A percentile compares a stretch with the other conserved stretches of the same genome.
Conservation (phyloP, 2,329 filamentous ascomycete genomes). For the Colletotrichum sp. region DNA sequence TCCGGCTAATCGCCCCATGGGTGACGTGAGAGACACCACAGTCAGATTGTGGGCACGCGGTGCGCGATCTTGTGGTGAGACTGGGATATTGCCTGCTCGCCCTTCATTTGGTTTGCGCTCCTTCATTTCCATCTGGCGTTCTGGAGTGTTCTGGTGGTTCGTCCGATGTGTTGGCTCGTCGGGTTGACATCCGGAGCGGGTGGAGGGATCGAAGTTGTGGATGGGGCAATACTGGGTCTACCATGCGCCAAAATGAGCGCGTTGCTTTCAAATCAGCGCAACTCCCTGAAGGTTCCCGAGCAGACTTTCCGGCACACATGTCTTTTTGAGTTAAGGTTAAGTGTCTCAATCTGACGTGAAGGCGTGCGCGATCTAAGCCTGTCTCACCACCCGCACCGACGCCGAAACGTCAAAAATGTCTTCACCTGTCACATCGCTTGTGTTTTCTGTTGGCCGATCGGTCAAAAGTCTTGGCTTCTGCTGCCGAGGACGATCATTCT, state of each 20-base stretch:
- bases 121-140: not conserved
- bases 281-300: not conserved
- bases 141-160: not conserved
- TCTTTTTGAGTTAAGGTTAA: not conserved
- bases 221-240: not conserved
- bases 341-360: not conserved
- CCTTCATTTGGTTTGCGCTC: slow-evolving; percentile 3
- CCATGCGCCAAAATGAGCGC: not conserved
- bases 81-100: not conserved
- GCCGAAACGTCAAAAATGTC: not conserved
- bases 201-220: not conserved
- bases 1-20: not conserved
- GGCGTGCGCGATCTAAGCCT: not conserved
- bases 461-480: slow-evolving; percentile 13
- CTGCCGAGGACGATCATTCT: slow-evolving; percentile 10
- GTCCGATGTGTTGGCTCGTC: not conserved
- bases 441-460: not conserved
- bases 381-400: not conserved
- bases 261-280: slow-evolving; percentile 7
- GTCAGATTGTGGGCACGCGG: not conserved
- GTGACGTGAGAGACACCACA: not conserved
- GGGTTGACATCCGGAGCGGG: not conserved
- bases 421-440: not conserved
- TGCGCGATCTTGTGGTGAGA: not conserved
- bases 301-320: not conserved